These are phyloP conservation scores for Pachyrhizus erosus DNA, from an alignment of 306 rosid species.

Conservation along the genomic window DNA sequence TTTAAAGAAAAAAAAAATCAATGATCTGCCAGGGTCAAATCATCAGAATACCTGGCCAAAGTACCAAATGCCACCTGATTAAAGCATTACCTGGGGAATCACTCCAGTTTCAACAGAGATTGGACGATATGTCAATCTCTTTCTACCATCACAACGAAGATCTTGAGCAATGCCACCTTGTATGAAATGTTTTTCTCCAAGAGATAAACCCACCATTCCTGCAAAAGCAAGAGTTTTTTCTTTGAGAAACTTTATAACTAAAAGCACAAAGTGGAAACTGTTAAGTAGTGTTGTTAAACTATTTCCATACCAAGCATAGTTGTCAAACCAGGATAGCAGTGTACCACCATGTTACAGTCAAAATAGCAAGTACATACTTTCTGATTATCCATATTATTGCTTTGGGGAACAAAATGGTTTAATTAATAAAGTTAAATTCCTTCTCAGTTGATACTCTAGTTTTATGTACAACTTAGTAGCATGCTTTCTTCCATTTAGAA, in stretches of 20 bases:
- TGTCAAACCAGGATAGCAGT: not conserved
- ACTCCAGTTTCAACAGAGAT: conserved; percentile 78
- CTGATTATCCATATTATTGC: not conserved
- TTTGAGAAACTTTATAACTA: not conserved
- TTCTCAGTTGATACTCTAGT: not conserved
- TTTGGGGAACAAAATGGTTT: not conserved
- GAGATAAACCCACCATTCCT: conserved; percentile 77
- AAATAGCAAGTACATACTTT: not conserved
- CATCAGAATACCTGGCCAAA: not conserved
- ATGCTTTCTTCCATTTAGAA: not conserved
- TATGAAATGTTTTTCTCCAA: conserved; percentile 73
- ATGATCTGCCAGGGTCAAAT: not conserved
- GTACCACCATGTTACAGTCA: not conserved
- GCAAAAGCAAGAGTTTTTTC: not conserved
- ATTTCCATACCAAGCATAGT: not conserved
- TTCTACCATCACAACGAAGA: conserved; percentile 89
- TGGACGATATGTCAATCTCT: conserved; percentile 71
- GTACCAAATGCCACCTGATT: conserved; percentile 21
- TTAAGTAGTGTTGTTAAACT: not conserved
- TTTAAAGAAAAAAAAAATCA: not conserved
- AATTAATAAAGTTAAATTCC: not conserved
- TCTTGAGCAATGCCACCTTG: conserved; percentile 90
- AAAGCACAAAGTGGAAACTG: not conserved
- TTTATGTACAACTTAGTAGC: not conserved
- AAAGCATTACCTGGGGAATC: conserved; percentile 70